Evolutionary conservation across 1,139 yeast genomes (phyloP), one percentile per base, ranked within the genome.

Genomic region (Arxiozyma slooffiae): DNA sequence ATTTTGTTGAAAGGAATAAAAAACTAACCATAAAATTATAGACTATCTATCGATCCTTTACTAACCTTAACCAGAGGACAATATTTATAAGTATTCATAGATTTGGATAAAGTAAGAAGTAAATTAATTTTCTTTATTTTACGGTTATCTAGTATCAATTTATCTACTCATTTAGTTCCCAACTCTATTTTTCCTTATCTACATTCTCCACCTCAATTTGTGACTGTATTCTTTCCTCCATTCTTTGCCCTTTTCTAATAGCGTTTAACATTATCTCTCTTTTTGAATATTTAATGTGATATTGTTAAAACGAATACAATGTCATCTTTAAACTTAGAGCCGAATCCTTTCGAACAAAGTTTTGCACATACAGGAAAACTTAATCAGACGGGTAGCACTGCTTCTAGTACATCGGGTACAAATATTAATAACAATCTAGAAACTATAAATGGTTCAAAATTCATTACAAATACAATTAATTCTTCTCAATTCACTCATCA

Each of bases 341-440:
- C 94, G 4, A 92, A 92, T 63, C 98, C 97, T 2, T 92, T 92
- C 63, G 98, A 92, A 68, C 83, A 85, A 66, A 87, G 96, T 47
- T 92, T 92, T 71, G 97, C 96, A 37, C 60, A 66, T 9, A 61
- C 71, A 71, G 38, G 82, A 49, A 55, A 56, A 50, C 22, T 38
- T 9, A 36, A 5, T 20, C 20, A 40, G 14, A 38, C n/a, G 3
- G 37, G 18, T 18, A 43, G 8, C 1, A n/a, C n/a, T n/a, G n/a
- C n/a, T n/a, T n/a, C n/a, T n/a, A n/a, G n/a, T n/a, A 38, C 18
- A 4, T 24, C 26, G 4, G n/a, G 17, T 38, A 24, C 18, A 18
- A 38, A 38, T 26, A 44, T 14, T 14, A 23, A 16, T 36, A 39
- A 22, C 17, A 24, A 9, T 22, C 23, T 17, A 23, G 20, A 18